Base-by-base conservation (phyloP, 208 protist species). In the Crithidia fasciculata region DNA sequence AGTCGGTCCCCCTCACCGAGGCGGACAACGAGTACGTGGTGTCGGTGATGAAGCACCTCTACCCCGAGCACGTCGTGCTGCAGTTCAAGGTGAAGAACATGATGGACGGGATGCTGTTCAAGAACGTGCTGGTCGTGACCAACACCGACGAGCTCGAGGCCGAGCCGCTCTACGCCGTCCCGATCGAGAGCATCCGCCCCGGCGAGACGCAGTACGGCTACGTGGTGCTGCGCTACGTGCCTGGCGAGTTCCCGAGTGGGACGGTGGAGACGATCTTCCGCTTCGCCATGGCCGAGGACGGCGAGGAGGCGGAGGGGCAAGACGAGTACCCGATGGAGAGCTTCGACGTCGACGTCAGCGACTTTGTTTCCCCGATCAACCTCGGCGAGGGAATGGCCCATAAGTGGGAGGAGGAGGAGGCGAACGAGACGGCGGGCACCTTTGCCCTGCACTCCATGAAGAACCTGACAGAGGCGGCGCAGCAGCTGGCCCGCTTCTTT, bases 11-110 rank as follows among this genome's bases (percentile, higher is more conserved):
- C 28, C 82, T 99, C 9, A 99, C 98, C 9, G 98, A 99, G 74
- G 50, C 87, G 0, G 98, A 99, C 80, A 97, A 92, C 58, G 98
- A 99, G 83, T 99, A 99, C 83, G 95, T 98, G 8, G 98, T 99
- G 40, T 84, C 85, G n/a, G 98, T 92, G 69, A 88, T 98, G 72
- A 99, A 99, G 83, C 98, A 99, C 77, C 43, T 93, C 10, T 99
- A 96, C 84, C 67, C 83, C 8, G 54, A 64, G 4, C 90, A 99
- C 82, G 64, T 99, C 62, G 89, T 99, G 12, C 79, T 99, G 56
- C 97, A 98, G 84, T 99, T 98, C 85, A 78, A 78, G 71, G 82
- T 97, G 15, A 88, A 85, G 54, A 99, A 99, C 88, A 99, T 93
- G 18, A 93, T 99, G 74, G 89, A 97, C n/a, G 84, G 85, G 6